Conservation (phyloP, 305 asterid genomes). For the Petunia hybrid region DNA sequence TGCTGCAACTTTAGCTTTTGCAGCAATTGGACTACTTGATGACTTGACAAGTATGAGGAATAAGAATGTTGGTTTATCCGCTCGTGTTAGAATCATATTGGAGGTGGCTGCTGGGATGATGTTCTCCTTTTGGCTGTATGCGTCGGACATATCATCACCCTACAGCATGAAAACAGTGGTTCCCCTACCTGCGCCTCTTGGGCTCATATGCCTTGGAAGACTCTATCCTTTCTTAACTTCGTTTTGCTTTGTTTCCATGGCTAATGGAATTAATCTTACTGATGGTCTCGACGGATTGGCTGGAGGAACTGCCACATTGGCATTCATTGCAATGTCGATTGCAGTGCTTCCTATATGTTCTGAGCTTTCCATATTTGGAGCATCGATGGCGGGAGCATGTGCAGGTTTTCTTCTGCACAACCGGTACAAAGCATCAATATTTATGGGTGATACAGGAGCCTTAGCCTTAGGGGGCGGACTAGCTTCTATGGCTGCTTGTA, state of each 20-base stretch:
- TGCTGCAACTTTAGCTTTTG: constrained; percentile 69
- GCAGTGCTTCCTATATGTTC: constrained; percentile 94
- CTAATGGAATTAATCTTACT: constrained; percentile 75
- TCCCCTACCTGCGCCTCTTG: constrained; percentile 85
- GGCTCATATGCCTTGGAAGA: constrained; percentile 71
- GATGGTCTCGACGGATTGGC: constrained; percentile 95
- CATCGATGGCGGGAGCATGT: constrained; percentile 99
- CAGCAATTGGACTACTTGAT: constrained; percentile 73
- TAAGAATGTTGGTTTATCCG: constrained; percentile 52
- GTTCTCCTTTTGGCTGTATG: constrained; percentile 80
- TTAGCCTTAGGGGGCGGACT: constrained; percentile 95
- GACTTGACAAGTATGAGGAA: constrained; percentile 59
- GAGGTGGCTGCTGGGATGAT: constrained; percentile 82
- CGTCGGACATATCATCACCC: constrained; percentile 79
- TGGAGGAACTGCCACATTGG: constrained; percentile 89
- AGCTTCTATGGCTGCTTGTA: constrained; percentile 96
- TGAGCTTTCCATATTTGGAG: constrained; percentile 89
- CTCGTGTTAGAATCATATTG: constrained; percentile 64
- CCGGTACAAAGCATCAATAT: constrained; percentile 79
- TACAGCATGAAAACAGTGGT: constrained; percentile 94
- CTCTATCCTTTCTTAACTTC: constrained; percentile 65
- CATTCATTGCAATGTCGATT: constrained; percentile 88
- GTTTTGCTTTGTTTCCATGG: constrained; percentile 80
- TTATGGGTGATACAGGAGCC: constrained; percentile 93
- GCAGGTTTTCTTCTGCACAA: constrained; percentile 89